Evolutionary conservation across 768 basidiomycete species (phyloP).

Genomic region (Termitomyces heimii): DNA sequence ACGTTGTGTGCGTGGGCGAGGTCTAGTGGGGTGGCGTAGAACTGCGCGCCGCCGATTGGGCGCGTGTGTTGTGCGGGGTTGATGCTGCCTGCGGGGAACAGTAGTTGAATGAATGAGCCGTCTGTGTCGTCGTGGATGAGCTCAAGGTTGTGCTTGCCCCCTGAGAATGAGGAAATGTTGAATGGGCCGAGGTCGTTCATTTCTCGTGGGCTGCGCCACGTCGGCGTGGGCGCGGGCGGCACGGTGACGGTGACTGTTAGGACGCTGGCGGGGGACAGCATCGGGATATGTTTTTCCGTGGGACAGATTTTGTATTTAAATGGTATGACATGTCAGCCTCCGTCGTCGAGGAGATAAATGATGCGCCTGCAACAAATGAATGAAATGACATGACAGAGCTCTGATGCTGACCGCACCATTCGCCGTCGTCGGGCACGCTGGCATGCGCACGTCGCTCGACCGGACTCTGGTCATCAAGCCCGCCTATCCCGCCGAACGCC

Average conservation of each 20-base stretch:
- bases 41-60: conserved; percentile 70
- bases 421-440: conserved; percentile 70
- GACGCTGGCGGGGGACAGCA: too few species aligned
- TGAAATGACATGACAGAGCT: too few species aligned
- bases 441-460: conserved; percentile 61
- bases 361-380: too few species aligned
- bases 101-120: conserved; percentile 47
- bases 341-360: too few species aligned
- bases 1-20: conserved; percentile 44
- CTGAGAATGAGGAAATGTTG: conserved; percentile 51
- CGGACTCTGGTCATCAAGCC: conserved; percentile 78
- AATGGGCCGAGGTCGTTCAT: conserved; percentile 59
- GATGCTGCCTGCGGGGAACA: conserved; percentile 64
- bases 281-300: too few species aligned
- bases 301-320: too few species aligned
- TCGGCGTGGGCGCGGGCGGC: conserved; percentile 6
- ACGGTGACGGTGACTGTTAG: conserved; percentile 19
- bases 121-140: conserved; percentile 46
- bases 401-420: too few species aligned
- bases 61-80: conserved; percentile 54
- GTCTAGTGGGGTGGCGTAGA: conserved; percentile 44
- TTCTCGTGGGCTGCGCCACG: conserved; percentile 46
- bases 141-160: conserved; percentile 47
- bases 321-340: too few species aligned
- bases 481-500: conserved; percentile 52